These are phyloP conservation scores for Porodaedalea pini DNA, from an alignment of 1,284 basidiomycete genomes.

Conservation along the genomic window DNA sequence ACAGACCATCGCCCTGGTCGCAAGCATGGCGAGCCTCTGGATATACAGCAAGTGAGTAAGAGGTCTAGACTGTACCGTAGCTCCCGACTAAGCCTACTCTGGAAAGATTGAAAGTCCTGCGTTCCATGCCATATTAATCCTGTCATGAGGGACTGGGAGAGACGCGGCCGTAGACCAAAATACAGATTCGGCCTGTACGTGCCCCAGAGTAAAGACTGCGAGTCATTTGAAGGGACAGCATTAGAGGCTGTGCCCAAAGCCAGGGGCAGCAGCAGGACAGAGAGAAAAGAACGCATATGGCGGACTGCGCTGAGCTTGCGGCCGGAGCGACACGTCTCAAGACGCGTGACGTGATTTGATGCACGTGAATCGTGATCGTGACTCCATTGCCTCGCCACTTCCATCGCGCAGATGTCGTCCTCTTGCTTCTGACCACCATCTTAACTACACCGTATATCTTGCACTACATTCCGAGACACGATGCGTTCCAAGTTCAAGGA, in stretches of 20 bases:
- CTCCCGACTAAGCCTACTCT: conserved; percentile 42
- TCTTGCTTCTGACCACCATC: conserved; percentile 19
- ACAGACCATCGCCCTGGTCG: conserved; percentile 80
- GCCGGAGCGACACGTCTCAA: conserved; percentile 16
- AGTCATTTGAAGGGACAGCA: conserved; percentile 34
- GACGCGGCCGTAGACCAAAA: conserved; percentile 82
- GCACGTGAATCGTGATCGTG: neutral
- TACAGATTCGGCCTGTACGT: conserved; percentile 89
- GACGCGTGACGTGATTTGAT: neutral
- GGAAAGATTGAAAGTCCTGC: conserved; percentile 70
- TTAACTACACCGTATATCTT: conserved; percentile 1
- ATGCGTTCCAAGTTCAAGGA: conserved; percentile 99
- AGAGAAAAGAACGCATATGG: conserved; percentile 11
- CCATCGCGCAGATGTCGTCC: conserved; percentile 14
- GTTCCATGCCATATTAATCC: conserved; percentile 92
- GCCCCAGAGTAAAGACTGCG: conserved; percentile 83
- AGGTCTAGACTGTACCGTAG: conserved; percentile 3
- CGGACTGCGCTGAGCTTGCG: neutral
- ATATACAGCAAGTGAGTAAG: conserved; percentile 19
- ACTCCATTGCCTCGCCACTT: conserved; percentile 11
- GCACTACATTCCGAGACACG: conserved; percentile 14
- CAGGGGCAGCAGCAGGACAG: conserved; percentile 27
- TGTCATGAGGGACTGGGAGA: conserved; percentile 85
- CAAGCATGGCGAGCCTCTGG: conserved; percentile 84
- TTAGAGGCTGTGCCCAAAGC: conserved; percentile 20